Evolutionary conservation across 352 stramenopile genomes (phyloP).

Genomic region (Globisporangium abappressorium): DNA sequence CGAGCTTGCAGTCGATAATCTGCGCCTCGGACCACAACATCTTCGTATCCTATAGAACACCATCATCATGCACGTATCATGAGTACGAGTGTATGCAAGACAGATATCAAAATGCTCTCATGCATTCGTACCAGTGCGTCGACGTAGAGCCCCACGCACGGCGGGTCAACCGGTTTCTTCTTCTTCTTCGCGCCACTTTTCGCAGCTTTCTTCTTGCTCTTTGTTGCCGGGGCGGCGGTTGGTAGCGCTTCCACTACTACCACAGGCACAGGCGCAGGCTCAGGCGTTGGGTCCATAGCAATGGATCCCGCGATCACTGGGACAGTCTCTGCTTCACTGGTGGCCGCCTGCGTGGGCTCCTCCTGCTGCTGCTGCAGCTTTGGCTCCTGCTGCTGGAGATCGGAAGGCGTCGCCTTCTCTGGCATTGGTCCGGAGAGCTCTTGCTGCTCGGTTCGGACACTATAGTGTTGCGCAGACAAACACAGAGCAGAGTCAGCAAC

Average conservation of each 20-base stretch:
- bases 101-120: not conserved
- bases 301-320: not conserved
- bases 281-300: not conserved
- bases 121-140: constrained; percentile 44
- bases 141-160: constrained; percentile 62
- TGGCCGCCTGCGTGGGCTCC: not conserved
- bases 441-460: not conserved
- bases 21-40: constrained; percentile 67
- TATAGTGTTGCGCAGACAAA: not conserved
- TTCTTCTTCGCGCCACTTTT: constrained; percentile 18
- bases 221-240: constrained; percentile 4
- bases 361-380: not conserved
- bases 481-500: constrained; percentile 1
- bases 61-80: not conserved
- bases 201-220: constrained; percentile 23
- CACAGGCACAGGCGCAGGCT: constrained; percentile 6
- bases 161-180: constrained; percentile 15
- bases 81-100: not conserved
- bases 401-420: not conserved
- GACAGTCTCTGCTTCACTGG: not conserved
- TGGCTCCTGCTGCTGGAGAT: not conserved
- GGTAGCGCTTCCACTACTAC: constrained; percentile 6
- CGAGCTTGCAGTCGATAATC: constrained; percentile 63
- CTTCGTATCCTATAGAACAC: constrained; percentile 47
- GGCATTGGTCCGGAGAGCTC: not conserved